A percentile compares a stretch with the other conserved stretches of the same genome.
phyloP scores from a whole-genome alignment of 1,284 basidiomycete species.

The Ustilago trichophora region DNA sequence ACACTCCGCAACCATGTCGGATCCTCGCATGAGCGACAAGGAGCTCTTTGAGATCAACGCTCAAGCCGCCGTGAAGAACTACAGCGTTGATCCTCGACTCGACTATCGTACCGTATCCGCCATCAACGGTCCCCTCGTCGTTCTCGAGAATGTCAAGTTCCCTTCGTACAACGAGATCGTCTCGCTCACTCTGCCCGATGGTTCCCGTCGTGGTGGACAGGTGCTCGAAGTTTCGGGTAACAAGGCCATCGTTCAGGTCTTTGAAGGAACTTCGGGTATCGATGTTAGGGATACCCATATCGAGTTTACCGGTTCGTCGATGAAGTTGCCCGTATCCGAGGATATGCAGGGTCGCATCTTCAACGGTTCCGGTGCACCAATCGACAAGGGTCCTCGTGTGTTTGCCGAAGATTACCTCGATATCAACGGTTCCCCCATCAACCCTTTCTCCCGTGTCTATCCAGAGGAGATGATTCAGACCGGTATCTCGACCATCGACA shows the following conservation, averaged over 20 bases:
- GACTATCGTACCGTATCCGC: conserved; percentile 96
- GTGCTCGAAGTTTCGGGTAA: conserved; percentile 98
- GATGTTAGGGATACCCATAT: conserved; percentile 98
- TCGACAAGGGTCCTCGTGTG: conserved; percentile 98
- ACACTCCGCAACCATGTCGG: conserved; percentile 63
- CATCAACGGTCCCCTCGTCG: conserved; percentile 89
- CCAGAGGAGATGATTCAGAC: conserved; percentile 99
- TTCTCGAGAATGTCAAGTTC: conserved; percentile 99
- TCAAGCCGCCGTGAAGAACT: conserved; percentile 76
- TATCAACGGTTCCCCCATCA: conserved; percentile 99
- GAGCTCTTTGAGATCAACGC: conserved; percentile 85
- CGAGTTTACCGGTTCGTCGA: conserved; percentile 96
- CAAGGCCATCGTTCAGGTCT: conserved; percentile 98
- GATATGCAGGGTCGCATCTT: conserved; percentile 99
- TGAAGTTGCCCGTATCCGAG: conserved; percentile 99
- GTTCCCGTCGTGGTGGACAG: conserved; percentile 92
- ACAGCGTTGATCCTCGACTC: conserved; percentile 80
- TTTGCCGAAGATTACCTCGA: conserved; percentile 99
- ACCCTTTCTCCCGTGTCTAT: conserved; percentile 98
- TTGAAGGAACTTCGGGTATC: conserved; percentile 96
- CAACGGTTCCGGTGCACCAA: conserved; percentile 97
- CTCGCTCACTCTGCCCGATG: conserved; percentile 93
- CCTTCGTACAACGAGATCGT: conserved; percentile 99
- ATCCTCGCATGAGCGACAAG: conserved; percentile 71
- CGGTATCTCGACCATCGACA: conserved; percentile 85